Percentiles rank a stretch among this genome's conserved stretches.
Conservation (phyloP, 2,329 filamentous ascomycete genomes). For the Lachnellula subtilissima region DNA sequence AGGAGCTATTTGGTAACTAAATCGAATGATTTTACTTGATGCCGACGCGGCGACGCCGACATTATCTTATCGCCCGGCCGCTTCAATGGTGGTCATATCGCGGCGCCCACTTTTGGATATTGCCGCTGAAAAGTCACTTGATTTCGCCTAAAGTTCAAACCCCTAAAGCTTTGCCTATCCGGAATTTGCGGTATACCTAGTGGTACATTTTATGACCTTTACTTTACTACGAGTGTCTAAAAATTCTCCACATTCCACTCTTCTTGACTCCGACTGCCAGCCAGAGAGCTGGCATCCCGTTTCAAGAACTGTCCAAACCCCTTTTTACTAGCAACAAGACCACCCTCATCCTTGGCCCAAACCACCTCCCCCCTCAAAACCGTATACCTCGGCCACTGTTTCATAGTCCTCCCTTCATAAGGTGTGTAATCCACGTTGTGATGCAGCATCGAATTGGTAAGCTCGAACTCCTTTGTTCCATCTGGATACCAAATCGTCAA, state of each 20-base stretch:
- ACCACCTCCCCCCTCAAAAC: slow-evolving; percentile 54
- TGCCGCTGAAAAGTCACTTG: no score
- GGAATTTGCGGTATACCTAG: no score
- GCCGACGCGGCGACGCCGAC: no score
- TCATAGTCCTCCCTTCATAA: slow-evolving; percentile 51
- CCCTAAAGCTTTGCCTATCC: no score
- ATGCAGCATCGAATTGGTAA: slow-evolving; percentile 52
- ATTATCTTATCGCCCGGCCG: no score
- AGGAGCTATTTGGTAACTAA: no score
- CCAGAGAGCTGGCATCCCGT: slow-evolving; percentile 35
- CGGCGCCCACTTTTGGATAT: no score
- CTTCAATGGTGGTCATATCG: no score
- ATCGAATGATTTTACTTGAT: no score
- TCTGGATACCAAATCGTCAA: slow-evolving; percentile 54
- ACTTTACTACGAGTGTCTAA: background rate
- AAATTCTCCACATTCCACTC: slow-evolving; percentile 30
- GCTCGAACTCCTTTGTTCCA: slow-evolving; percentile 37
- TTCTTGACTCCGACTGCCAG: slow-evolving; percentile 30
- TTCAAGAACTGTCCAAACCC: slow-evolving; percentile 47
- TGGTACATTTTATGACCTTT: no score
- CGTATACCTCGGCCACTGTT: slow-evolving; percentile 59
- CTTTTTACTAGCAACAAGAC: slow-evolving; percentile 42
- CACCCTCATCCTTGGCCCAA: slow-evolving; percentile 51
- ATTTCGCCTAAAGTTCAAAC: no score
- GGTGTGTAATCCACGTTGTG: slow-evolving; percentile 60